Evolutionary conservation across 1,139 yeast genomes (phyloP).

Genomic region (Pichia inconspicua): DNA sequence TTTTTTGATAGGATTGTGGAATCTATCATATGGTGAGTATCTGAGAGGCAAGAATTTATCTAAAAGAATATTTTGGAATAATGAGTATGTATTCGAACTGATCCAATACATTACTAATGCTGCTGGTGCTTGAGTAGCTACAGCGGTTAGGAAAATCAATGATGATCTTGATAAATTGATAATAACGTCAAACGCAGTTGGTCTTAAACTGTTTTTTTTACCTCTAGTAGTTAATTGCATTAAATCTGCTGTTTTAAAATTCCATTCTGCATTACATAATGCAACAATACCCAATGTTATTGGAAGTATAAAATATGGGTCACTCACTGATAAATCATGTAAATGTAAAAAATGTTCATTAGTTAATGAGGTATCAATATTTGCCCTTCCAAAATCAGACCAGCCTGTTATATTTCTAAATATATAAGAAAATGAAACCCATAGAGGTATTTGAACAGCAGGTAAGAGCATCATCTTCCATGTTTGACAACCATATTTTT

Average conservation of each 20-base stretch:
- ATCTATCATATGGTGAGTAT: conserved; percentile 38
- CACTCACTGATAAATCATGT: conserved; percentile 50
- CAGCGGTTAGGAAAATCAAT: conserved; percentile 72
- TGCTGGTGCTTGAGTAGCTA: conserved; percentile 78
- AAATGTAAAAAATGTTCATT: conserved; percentile 54
- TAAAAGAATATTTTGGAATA: conserved; percentile 65
- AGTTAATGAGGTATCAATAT: conserved; percentile 44
- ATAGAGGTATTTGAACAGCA: conserved; percentile 76
- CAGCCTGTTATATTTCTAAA: conserved; percentile 73
- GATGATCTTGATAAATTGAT: conserved; percentile 67
- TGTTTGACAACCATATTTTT: conserved; percentile 57
- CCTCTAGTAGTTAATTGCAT: conserved; percentile 34
- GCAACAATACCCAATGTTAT: conserved; percentile 62
- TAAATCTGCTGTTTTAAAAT: conserved; percentile 47
- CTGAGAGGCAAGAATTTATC: conserved; percentile 59
- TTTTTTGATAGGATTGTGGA: conserved; percentile 10
- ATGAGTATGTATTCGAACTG: conserved; percentile 69
- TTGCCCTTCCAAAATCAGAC: conserved; percentile 44
- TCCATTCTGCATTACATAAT: conserved; percentile 76
- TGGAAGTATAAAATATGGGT: conserved; percentile 62
- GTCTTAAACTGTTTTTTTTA: conserved; percentile 31
- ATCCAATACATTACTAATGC: conserved; percentile 82
- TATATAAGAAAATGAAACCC: conserved; percentile 72
- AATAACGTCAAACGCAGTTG: conserved; percentile 53
- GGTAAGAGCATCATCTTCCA: conserved; percentile 77